Evolutionary conservation across 306 rosid species (phyloP), one percentile per base, ranked within the genome.

Genomic region (Cucurbita moschata): DNA sequence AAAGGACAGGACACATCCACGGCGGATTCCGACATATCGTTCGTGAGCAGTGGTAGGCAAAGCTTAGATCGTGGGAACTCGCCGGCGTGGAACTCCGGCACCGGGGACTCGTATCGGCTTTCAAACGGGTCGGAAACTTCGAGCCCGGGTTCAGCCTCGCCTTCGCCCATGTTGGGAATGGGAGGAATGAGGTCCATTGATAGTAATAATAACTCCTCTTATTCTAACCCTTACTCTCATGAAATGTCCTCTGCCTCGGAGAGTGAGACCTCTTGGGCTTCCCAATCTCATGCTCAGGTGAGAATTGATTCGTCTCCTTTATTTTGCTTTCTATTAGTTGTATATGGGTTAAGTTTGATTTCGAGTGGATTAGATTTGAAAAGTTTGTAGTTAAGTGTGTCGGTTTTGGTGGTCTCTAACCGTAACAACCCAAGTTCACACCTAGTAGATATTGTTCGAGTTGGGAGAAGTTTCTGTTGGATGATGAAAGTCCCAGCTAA

Each of bases 11-110:
- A 88, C 73, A 65, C 83, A 55, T 75, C 82, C 21, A 2, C 59
- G 23, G 13, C 66, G 0, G 97, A 90, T 15, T 77, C 81, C 1
- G 97, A 93, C 76, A 90, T 87, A 74, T 93, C 97, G 50, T 93
- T 81, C 21, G 93, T 93, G 80, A 88, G 93, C 75, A 65, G 75
- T 10, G 96, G 80, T 67, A 84, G 87, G 79, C 88, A 91, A 13
- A 86, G 96, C 53, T 1, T 44, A 46, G 96, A 90, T 15, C 79
- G 77, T 55, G 10, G 73, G 77, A 77, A 80, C 82, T 79, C 89
- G 70, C 64, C 84, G 59, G 4, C 78, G 0, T 72, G 76, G 96
- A 84, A 2, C 83, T n/a, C 70, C 37, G 88, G 86, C 37, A 37
- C 16, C 38, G 37, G 82, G 68, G 61, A 72, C 13, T 53, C 74